phyloP scores from a whole-genome alignment of 78 protist species.

The Dictyostelium firmibasis region DNA sequence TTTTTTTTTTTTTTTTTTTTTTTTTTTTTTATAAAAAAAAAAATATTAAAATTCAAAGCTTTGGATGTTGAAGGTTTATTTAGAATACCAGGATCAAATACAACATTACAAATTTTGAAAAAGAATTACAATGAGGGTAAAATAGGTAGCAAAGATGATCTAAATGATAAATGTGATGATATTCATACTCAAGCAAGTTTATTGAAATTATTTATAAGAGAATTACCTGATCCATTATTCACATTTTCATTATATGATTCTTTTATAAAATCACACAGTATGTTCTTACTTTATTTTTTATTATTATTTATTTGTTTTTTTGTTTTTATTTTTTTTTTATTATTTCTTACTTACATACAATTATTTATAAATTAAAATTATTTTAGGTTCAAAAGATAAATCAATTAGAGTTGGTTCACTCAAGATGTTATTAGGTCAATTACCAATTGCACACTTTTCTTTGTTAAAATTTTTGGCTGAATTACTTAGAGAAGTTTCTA shows the following conservation, averaged over 20 bases:
- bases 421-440: slow-evolving; percentile 20
- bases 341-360: background rate
- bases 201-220: slow-evolving; percentile 67
- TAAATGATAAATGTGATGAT: slow-evolving; percentile 21
- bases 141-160: background rate
- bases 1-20: background rate
- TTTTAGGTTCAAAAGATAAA: slow-evolving; percentile 43
- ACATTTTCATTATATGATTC: slow-evolving; percentile 65
- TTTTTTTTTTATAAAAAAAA: background rate
- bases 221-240: slow-evolving; percentile 77
- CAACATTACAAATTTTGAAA: slow-evolving; percentile 29
- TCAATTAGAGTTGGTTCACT: background rate
- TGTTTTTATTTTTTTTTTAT: background rate
- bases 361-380: background rate
- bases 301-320: too few relatives aligned
- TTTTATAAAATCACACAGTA: slow-evolving; percentile 66
- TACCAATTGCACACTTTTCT: slow-evolving; percentile 54
- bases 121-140: slow-evolving; percentile 57
- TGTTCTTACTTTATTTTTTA: background rate
- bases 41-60: too few relatives aligned
- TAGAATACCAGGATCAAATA: slow-evolving; percentile 56
- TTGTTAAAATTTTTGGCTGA: slow-evolving; percentile 42
- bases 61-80: slow-evolving; percentile 48
- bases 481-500: slow-evolving; percentile 49
- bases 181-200: slow-evolving; percentile 74